Base-by-base conservation (phyloP, 2,329 filamentous ascomycete species). In the Colletotrichum karsti region DNA sequence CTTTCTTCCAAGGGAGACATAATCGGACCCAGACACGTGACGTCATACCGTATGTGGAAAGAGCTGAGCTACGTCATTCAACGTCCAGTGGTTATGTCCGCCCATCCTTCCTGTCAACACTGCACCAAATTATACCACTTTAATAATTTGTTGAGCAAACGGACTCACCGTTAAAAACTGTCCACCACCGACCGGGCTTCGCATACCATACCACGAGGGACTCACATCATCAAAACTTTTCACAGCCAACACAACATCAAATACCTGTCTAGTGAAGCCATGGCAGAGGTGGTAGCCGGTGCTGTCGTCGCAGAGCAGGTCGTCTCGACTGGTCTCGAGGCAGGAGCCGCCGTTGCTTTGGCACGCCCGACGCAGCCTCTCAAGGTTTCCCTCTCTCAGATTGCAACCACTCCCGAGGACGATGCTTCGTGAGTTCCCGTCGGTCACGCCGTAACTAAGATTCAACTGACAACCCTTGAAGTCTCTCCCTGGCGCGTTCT, bases 361-460 rank as follows among this genome's bases (percentile, higher is more conserved):
- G 82, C 84, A 26, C 84, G 85, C 67, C 84, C 86, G 1, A 87
- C 86, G 0, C 79, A 84, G 48, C 85, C 85, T 10, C 77, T 88
- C 58, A 85, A 83, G 67, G 84, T 84, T 7, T 82, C 81, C 1
- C 81, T 88, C 48, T 80, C 78, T 9, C 84, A 83, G 58, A 80
- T 89, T 57, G 80, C 67, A 73, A 80, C 70, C 71, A 81, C 67
- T 66, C 77, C 63, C 2, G 66, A 73, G 5, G 68, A 76, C 44
- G 69, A 72, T 12, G 73, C 75, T 1, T 73, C 71, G 80, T 81
- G 69, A 66, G 73, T 55, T 9, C 3, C 20, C n/a, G 9, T 3
- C 9, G 22, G 22, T 5, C 28, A 30, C 39, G n/a, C 12, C 9
- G 7, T 4, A 9, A 3, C 7, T 2, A 18, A 35, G 33, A 13